phyloP scores from a whole-genome alignment of 495 filamentous ascomycete genomes.

The Neurospora africana region DNA sequence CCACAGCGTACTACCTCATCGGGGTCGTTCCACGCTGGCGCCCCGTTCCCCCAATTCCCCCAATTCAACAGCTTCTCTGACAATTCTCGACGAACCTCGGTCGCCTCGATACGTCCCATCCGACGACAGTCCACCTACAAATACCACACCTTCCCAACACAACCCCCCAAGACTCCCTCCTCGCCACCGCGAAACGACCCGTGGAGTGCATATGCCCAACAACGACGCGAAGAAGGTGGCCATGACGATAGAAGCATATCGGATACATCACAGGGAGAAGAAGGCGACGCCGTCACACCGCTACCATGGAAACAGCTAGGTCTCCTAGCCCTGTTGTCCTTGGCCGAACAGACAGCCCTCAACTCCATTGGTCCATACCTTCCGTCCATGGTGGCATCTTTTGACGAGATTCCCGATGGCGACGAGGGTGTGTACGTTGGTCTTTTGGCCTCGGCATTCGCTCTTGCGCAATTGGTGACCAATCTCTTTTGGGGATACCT shows the following conservation, averaged over 20 bases:
- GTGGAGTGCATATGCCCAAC: not conserved
- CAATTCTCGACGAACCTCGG: conserved; percentile 8
- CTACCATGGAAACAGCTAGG: conserved; percentile 74
- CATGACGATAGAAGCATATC: conserved; percentile 15
- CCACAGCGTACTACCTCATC: conserved; percentile 17
- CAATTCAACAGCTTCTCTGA: conserved; percentile 16
- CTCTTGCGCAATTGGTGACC: conserved; percentile 80
- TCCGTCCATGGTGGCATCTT: conserved; percentile 78
- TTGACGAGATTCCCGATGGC: conserved; percentile 61
- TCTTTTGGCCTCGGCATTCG: conserved; percentile 78
- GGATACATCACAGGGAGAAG: not conserved
- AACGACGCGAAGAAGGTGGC: conserved; percentile 10
- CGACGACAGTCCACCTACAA: conserved; percentile 61
- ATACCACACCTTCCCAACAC: conserved; percentile 92
- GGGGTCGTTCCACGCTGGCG: conserved; percentile 41
- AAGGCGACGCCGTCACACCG: conserved; percentile 45
- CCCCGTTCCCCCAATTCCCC: conserved; percentile 33
- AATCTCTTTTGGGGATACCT: conserved; percentile 93
- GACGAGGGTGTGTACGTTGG: conserved; percentile 85
- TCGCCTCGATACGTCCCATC: conserved; percentile 4
- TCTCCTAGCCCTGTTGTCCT: conserved; percentile 75
- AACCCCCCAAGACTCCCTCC: conserved; percentile 64
- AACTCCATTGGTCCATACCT: conserved; percentile 97
- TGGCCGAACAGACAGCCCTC: conserved; percentile 90
- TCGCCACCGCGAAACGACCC: conserved; percentile 15